These are phyloP conservation scores for Prinsepia uniflora DNA, from an alignment of 306 rosid species.

Conservation along the genomic window DNA sequence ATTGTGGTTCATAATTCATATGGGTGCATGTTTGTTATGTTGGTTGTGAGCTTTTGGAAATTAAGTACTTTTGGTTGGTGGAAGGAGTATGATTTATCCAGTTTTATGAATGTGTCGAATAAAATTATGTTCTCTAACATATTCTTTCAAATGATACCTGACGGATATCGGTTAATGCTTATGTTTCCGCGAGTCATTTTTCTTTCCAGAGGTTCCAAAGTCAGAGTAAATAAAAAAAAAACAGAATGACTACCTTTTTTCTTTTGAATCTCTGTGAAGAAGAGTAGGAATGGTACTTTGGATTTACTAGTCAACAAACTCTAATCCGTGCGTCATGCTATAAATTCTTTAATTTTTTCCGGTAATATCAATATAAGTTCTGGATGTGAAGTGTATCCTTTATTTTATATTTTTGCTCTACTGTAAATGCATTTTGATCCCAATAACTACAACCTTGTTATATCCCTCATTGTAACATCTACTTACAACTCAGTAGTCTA, in stretches of 20 bases:
- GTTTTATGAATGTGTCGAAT: neutral
- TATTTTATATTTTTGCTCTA: neutral
- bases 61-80: neutral
- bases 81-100: neutral
- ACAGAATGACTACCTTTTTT: neutral
- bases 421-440: neutral
- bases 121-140: neutral
- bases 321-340: conserved; percentile 3
- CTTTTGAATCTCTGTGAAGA: conserved; percentile 2
- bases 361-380: neutral
- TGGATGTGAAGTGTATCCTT: neutral
- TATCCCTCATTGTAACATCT: neutral
- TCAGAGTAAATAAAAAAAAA: neutral
- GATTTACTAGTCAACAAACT: conserved; percentile 11
- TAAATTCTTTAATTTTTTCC: neutral
- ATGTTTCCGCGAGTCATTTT: neutral
- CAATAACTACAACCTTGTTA: neutral
- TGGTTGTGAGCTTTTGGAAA: neutral
- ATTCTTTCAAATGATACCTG: neutral
- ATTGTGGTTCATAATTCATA: neutral
- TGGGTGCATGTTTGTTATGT: neutral
- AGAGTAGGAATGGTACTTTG: conserved; percentile 1
- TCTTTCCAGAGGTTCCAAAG: neutral
- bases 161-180: neutral
- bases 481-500: neutral